Evolutionary conservation across 73 alveolate genomes (phyloP).

Genomic region (Paramecium sonneborni): DNA sequence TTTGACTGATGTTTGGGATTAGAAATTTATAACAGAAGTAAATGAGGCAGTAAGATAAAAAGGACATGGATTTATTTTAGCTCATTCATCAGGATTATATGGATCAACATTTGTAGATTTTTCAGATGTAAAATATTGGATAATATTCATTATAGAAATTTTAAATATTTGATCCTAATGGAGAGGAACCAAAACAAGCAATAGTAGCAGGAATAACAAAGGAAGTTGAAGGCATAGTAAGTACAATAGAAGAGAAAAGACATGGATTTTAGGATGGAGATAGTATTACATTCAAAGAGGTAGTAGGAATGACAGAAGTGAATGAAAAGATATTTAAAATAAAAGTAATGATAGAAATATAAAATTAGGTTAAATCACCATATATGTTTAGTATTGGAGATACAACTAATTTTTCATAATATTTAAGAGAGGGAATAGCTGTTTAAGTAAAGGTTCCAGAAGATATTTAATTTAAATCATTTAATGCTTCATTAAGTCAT

Average conservation of each 20-base stretch:
- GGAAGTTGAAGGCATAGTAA: conserved; percentile 83
- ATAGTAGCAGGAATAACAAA: conserved; percentile 84
- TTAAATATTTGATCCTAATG: conserved; percentile 85
- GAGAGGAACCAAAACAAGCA: conserved; percentile 96
- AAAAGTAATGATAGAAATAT: conserved; percentile 77
- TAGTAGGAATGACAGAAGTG: conserved; percentile 98
- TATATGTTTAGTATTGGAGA: conserved; percentile 93
- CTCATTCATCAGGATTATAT: conserved; percentile 84
- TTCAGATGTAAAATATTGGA: conserved; percentile 79
- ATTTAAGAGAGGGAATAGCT: conserved; percentile 95
- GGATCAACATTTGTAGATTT: conserved; percentile 97
- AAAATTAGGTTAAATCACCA: conserved; percentile 59
- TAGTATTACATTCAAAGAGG: conserved; percentile 95
- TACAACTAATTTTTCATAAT: conserved; percentile 86
- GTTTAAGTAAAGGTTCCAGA: conserved; percentile 89
- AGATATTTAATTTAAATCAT: conserved; percentile 70
- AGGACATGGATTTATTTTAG: conserved; percentile 84
- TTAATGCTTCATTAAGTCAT: conserved; percentile 70
- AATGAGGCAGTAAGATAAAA: conserved; percentile 82
- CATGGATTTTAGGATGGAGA: conserved; percentile 96
- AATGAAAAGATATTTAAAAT: conserved; percentile 79
- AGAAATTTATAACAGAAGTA: conserved; percentile 76
- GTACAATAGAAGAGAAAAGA: conserved; percentile 94
- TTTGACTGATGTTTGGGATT: conserved; percentile 85
- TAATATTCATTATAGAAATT: background rate